These are phyloP conservation scores for Fusarium penzigii DNA, from an alignment of 2,329 filamentous ascomycete genomes.

Conservation along the genomic window DNA sequence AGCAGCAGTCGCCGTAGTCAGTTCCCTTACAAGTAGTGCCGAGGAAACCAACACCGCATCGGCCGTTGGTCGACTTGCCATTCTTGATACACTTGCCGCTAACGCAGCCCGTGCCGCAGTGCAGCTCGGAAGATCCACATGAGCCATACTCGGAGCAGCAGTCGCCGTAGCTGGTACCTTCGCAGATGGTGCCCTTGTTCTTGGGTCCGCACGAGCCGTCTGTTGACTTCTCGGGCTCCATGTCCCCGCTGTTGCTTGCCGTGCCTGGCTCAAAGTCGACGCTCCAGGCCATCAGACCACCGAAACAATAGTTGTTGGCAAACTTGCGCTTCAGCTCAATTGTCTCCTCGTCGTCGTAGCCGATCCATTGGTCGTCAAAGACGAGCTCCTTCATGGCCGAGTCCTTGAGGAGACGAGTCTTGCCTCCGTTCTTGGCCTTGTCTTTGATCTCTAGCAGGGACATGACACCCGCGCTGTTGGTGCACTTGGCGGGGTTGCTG, in stretches of 20 bases:
- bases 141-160: constrained; percentile 9
- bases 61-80: constrained; percentile 3
- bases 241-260: neutral
- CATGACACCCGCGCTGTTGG: constrained; percentile 30
- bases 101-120: constrained; percentile 11
- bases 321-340: constrained; percentile 11
- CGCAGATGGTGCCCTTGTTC: constrained; percentile 4
- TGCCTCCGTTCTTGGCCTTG: constrained; percentile 23
- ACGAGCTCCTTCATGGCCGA: constrained; percentile 12
- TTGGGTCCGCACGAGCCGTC: constrained; percentile 9
- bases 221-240: neutral
- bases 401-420: constrained; percentile 9
- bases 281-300: constrained; percentile 16
- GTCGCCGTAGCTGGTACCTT: constrained; percentile 7
- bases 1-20: constrained; percentile 7
- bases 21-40: constrained; percentile 2
- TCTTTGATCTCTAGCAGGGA: constrained; percentile 32
- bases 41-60: constrained; percentile 7
- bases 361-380: constrained; percentile 26
- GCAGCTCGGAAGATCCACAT: constrained; percentile 1
- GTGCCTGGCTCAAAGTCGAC: constrained; percentile 12
- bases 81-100: constrained; percentile 8
- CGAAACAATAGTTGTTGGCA: constrained; percentile 12
- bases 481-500: constrained; percentile 29
- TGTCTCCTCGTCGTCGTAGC: constrained; percentile 31